phyloP scores from a whole-genome alignment of 352 stramenopile species.

The Peronospora belbahrii region DNA sequence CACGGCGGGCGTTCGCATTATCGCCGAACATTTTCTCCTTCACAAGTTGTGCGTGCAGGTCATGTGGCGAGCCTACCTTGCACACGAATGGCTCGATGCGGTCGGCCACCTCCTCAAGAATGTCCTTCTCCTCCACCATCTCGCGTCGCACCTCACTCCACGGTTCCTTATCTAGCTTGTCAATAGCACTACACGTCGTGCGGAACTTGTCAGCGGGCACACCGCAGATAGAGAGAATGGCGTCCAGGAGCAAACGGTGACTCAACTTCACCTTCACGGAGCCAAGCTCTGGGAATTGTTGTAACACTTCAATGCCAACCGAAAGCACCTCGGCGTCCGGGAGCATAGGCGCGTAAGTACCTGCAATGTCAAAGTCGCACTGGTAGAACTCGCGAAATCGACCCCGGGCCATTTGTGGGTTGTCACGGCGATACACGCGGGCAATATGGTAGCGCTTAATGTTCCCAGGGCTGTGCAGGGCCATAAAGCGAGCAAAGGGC shows the following conservation, averaged over 20 bases:
- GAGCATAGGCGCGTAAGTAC: conserved; percentile 92
- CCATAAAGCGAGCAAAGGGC: conserved; percentile 97
- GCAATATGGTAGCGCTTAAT: conserved; percentile 99
- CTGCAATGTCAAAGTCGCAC: conserved; percentile 98
- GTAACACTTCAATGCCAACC: conserved; percentile 89
- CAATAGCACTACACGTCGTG: conserved; percentile 96
- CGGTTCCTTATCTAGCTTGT: conserved; percentile 98
- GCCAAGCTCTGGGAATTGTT: conserved; percentile 79
- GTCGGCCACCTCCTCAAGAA: conserved; percentile 88
- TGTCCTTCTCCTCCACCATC: conserved; percentile 97
- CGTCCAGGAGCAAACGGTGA: conserved; percentile 94
- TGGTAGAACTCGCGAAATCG: conserved; percentile 99
- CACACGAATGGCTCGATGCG: conserved; percentile 92
- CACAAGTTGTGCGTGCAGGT: conserved; percentile 71
- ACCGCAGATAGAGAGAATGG: conserved; percentile 96
- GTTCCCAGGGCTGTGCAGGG: conserved; percentile 94
- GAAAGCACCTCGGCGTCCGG: conserved; percentile 95
- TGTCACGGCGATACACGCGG: conserved; percentile 95
- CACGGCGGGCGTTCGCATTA: conserved; percentile 75
- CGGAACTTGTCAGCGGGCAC: conserved; percentile 95
- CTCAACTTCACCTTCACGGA: conserved; percentile 97
- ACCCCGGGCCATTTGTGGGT: conserved; percentile 90
- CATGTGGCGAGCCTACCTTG: conserved; percentile 79
- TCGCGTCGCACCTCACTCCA: conserved; percentile 88
- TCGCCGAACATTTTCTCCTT: conserved; percentile 86